Evolutionary conservation across 257 asterid genomes (phyloP).

Genomic region (Sherardia arvensis): DNA sequence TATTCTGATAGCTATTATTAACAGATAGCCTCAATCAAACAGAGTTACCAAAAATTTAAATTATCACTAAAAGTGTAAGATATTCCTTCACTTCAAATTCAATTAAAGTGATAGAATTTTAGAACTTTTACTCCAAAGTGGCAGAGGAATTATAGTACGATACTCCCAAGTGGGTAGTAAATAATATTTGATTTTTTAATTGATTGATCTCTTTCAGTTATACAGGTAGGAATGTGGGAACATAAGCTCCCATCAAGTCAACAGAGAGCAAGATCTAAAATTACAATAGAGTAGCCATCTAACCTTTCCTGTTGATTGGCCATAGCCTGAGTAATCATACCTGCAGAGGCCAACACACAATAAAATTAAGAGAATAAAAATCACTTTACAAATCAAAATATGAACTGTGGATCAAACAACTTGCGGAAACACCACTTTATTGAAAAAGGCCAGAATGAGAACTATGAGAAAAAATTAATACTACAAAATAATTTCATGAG

Average conservation of each 20-base stretch:
- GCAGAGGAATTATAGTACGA: no score
- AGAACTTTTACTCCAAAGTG: not conserved
- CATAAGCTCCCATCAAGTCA: not conserved
- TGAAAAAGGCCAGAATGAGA: not conserved
- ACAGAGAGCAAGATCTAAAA: not conserved
- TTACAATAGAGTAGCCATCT: conserved; percentile 21
- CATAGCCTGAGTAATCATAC: conserved; percentile 98
- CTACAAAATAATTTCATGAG: not conserved
- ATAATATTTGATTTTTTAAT: not conserved
- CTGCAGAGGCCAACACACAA: conserved; percentile 26
- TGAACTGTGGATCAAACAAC: not conserved
- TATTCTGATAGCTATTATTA: not conserved
- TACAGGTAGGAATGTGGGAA: not conserved
- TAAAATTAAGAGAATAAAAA: conserved; percentile 16
- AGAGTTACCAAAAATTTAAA: no score
- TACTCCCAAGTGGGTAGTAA: not conserved
- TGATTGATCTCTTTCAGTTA: not conserved
- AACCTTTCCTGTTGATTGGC: conserved; percentile 96
- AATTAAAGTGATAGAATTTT: not conserved
- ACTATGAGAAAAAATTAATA: not conserved
- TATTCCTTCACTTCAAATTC: not conserved
- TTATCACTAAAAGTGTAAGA: no score
- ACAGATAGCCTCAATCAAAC: not conserved
- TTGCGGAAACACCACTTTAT: not conserved
- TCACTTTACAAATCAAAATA: not conserved